Percentiles rank a stretch among this genome's conserved stretches.
These are phyloP conservation scores for Pythium rishiriense DNA, from an alignment of 352 stramenopile species.

Conservation along the genomic window DNA sequence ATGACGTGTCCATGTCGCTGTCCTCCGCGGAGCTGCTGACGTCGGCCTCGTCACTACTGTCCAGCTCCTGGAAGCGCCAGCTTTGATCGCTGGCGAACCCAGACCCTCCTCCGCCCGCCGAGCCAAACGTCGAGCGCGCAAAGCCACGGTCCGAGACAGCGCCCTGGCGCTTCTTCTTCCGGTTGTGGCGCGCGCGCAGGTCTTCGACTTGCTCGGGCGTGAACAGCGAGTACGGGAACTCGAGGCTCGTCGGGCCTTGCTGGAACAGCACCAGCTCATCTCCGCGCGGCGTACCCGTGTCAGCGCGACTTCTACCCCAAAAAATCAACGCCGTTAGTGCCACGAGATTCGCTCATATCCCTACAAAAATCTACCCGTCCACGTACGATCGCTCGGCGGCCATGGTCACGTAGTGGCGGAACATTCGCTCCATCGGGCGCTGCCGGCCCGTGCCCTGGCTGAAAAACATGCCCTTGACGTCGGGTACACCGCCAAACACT, in stretches of 20 bases:
- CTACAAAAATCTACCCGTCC: neutral
- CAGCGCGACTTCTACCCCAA: neutral
- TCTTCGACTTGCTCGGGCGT: constrained; percentile 33
- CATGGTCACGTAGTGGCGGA: constrained; percentile 61
- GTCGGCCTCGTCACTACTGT: constrained; percentile 34
- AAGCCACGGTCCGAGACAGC: neutral
- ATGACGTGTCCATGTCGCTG: constrained; percentile 31
- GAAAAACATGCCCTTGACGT: constrained; percentile 58
- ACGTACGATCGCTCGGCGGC: constrained; percentile 34
- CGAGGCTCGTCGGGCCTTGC: constrained; percentile 24
- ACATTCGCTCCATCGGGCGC: constrained; percentile 60
- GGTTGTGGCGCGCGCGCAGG: constrained; percentile 28
- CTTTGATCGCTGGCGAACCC: constrained; percentile 8
- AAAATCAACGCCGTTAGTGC: neutral
- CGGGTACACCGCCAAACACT: constrained; percentile 39
- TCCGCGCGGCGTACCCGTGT: constrained; percentile 12
- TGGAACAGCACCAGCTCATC: constrained; percentile 32
- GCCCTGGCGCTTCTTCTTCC: constrained; percentile 24
- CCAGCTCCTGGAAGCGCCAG: constrained; percentile 33
- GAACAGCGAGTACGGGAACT: constrained; percentile 34
- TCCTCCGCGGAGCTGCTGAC: constrained; percentile 33
- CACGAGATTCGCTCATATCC: neutral
- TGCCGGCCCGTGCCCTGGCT: constrained; percentile 25
- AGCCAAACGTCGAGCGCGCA: neutral
- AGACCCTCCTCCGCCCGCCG: neutral